These are phyloP conservation scores for Podospora australis DNA, from an alignment of 495 filamentous ascomycete genomes.

Conservation along the genomic window DNA sequence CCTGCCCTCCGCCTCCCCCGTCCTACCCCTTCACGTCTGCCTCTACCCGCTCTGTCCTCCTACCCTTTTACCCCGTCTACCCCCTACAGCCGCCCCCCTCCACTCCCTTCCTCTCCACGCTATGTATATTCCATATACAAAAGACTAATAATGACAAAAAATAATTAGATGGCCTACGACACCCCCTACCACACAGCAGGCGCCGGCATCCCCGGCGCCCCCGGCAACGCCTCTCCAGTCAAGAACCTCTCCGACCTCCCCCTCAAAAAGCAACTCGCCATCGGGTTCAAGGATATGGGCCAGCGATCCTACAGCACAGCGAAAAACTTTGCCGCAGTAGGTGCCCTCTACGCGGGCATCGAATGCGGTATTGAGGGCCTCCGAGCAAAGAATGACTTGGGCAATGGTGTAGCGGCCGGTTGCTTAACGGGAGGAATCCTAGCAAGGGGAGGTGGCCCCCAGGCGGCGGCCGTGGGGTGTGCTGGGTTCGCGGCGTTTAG, in stretches of 20 bases:
- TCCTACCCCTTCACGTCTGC: too few species aligned
- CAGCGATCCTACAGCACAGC: conserved; percentile 73
- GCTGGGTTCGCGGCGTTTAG: conserved; percentile 94
- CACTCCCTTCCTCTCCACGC: not conserved
- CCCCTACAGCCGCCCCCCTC: too few species aligned
- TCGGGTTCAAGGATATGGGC: conserved; percentile 93
- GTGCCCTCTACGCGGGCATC: conserved; percentile 82
- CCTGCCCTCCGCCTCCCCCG: too few species aligned
- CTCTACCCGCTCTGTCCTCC: too few species aligned
- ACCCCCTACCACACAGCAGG: conserved; percentile 23
- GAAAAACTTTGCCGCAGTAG: conserved; percentile 91
- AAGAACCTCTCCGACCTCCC: conserved; percentile 63
- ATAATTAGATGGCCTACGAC: conserved; percentile 31
- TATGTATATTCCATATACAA: not conserved
- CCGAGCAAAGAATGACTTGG: conserved; percentile 88
- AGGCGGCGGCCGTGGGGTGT: conserved; percentile 84
- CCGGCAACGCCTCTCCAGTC: conserved; percentile 24
- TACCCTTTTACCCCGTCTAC: too few species aligned
- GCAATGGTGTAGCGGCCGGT: conserved; percentile 79
- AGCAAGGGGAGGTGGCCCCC: conserved; percentile 77
- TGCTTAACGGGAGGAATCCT: conserved; percentile 88
- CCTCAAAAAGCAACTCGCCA: conserved; percentile 68
- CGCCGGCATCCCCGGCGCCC: conserved; percentile 7
- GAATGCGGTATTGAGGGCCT: conserved; percentile 93
- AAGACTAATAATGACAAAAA: not conserved